Evolutionary conservation across 495 filamentous ascomycete species (phyloP).

Genomic region (Xylaria grammica): DNA sequence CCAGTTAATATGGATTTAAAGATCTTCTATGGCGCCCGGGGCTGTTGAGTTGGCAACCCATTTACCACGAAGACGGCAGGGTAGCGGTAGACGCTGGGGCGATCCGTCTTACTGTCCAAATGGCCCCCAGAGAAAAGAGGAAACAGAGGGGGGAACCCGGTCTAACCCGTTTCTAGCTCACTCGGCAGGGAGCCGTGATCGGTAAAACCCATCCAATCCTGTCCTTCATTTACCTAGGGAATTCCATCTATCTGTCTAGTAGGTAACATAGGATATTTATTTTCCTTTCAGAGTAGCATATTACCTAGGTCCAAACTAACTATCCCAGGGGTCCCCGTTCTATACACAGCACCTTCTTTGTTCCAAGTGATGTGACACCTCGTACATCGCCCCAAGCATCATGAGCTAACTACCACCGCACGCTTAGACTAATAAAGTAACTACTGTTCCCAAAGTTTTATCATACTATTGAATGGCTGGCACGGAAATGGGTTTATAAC

Average conservation of each 20-base stretch:
- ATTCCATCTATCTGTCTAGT: too few relatives aligned
- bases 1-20: background rate
- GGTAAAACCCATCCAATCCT: background rate
- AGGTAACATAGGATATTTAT: too few relatives aligned
- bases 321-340: too few relatives aligned
- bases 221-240: background rate
- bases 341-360: too few relatives aligned
- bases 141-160: background rate
- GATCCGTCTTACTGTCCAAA: background rate
- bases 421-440: too few relatives aligned
- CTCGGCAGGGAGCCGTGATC: background rate
- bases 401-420: too few relatives aligned
- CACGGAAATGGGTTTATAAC: background rate
- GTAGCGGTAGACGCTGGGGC: background rate
- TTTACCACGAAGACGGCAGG: background rate
- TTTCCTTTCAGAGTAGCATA: too few relatives aligned
- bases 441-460: too few relatives aligned
- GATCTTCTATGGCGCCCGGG: background rate
- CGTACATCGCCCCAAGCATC: too few relatives aligned
- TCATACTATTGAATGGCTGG: background rate
- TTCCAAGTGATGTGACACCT: too few relatives aligned
- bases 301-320: too few relatives aligned
- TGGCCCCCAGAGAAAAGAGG: background rate
- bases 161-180: conserved; percentile 4
- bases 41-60: background rate